phyloP scores from a whole-genome alignment of 768 basidiomycete species.

The Lactarius trivialis region DNA sequence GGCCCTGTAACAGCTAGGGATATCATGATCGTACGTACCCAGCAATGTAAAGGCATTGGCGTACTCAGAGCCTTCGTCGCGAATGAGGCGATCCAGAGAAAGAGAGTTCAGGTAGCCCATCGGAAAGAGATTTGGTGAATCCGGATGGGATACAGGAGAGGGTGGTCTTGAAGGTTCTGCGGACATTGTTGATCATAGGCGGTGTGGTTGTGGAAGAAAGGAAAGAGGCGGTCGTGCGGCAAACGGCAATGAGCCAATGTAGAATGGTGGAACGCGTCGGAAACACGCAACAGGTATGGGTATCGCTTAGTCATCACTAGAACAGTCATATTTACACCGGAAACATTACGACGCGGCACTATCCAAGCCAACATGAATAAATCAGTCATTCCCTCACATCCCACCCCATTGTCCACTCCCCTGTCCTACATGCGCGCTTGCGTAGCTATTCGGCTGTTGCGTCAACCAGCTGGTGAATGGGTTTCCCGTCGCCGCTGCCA shows the following conservation, averaged over 20 bases:
- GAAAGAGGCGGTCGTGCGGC: constrained; percentile 1
- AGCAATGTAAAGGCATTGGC: constrained; percentile 79
- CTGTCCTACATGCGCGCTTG: constrained; percentile 17
- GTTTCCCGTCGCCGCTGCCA: constrained; percentile 9
- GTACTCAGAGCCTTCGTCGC: constrained; percentile 73
- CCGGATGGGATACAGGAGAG: constrained; percentile 30
- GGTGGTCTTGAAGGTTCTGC: constrained; percentile 32
- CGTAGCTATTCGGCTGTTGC: constrained; percentile 16
- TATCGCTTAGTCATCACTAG: constrained; percentile 11
- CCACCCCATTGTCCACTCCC: constrained; percentile 13
- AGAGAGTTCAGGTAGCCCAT: constrained; percentile 52
- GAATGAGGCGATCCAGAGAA: constrained; percentile 66
- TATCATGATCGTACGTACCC: constrained; percentile 38
- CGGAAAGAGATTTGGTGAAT: constrained; percentile 27
- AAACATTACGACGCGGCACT: not conserved
- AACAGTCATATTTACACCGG: not conserved
- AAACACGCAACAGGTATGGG: not conserved
- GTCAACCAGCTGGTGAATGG: constrained; percentile 28
- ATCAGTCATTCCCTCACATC: constrained; percentile 1
- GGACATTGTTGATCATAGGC: constrained; percentile 23
- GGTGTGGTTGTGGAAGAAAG: constrained; percentile 12
- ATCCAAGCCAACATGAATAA: not conserved
- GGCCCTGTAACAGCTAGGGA: constrained; percentile 21
- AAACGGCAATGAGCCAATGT: not conserved
- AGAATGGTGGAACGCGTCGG: not conserved